Evolutionary conservation across 257 asterid species (phyloP), one percentile per base, ranked within the genome.

Genomic region (Primulina tabacum): DNA sequence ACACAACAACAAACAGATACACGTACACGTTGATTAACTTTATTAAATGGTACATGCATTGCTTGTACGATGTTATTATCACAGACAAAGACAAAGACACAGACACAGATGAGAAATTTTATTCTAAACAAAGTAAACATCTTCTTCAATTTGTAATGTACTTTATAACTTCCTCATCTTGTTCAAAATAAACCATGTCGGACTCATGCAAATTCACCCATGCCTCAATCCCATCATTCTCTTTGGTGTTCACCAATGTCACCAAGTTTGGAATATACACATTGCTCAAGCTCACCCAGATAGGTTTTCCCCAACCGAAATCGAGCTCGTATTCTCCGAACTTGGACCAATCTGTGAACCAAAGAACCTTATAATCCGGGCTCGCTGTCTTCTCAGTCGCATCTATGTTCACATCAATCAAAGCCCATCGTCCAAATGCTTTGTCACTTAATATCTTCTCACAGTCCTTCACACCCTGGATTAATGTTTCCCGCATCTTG

Each of bases 181-280:
- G 30, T 16, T 53, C 24, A 24, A 75, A 70, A 64, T 14, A 64
- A 2, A 34, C 37, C 79, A 76, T 65, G 63, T 76, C 78, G 1
- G 73, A 64, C 63, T 77, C 74, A 3, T 77, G 73, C 78, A 81
- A 69, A 68, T 53, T 69, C 18, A 74, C 71, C 85, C 85, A 81
- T 5, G 80, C 80, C 35, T 80, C 84, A 18, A 77, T 74, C 24
- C 85, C 85, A 68, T 77, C 56, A 24, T 76, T 74, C 5, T 80
- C 78, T 28, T 34, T 71, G 18, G 76, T 75, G 70, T 81, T 79
- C 68, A 81, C 64, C 59, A 80, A 58, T 30, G 76, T 40, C 56
- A 69, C 60, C 30, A 68, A 50, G 16, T 80, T 77, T 30, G 55
- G 29, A 1, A 73, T 50, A 2, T 80, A 78, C 17, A 60, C 67